Conservation (phyloP, 176 grass and related monocot genomes). For the Ensete ventricosum region DNA sequence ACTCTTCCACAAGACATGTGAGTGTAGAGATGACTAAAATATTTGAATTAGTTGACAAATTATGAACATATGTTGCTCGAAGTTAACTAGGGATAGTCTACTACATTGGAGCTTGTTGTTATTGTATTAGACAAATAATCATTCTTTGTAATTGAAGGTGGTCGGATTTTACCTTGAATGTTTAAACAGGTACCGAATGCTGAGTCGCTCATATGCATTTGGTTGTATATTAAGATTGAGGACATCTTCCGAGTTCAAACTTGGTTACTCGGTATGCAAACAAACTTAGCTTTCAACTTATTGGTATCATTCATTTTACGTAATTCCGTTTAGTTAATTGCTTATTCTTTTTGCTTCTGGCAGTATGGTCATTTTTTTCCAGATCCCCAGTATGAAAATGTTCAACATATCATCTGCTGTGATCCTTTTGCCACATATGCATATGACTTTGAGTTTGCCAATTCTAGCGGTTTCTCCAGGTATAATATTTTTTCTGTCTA, state of each 20-base stretch:
- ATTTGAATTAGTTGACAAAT: conserved; percentile 7
- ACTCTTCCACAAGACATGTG: conserved; percentile 97
- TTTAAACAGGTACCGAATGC: conserved; percentile 63
- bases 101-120: too few species aligned
- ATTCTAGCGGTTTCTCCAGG: conserved; percentile 74
- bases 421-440: conserved; percentile 99
- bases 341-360: conserved; percentile 8
- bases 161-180: neutral
- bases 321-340: neutral
- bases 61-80: neutral
- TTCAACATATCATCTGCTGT: conserved; percentile 98
- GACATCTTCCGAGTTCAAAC: conserved; percentile 88
- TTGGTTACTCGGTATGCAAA: conserved; percentile 65
- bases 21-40: conserved; percentile 18
- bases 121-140: too few species aligned
- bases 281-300: neutral
- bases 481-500: conserved; percentile 22
- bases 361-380: conserved; percentile 99
- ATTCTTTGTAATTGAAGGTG: too few species aligned
- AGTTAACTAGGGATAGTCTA: too few species aligned
- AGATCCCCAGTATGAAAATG: conserved; percentile 96
- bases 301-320: too few species aligned
- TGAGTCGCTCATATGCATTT: conserved; percentile 98
- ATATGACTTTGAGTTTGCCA: conserved; percentile 80
- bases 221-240: conserved; percentile 85